These are phyloP conservation scores for Pseudogymnoascus sp. DNA, from an alignment of 2,329 filamentous ascomycete species.

Conservation along the genomic window DNA sequence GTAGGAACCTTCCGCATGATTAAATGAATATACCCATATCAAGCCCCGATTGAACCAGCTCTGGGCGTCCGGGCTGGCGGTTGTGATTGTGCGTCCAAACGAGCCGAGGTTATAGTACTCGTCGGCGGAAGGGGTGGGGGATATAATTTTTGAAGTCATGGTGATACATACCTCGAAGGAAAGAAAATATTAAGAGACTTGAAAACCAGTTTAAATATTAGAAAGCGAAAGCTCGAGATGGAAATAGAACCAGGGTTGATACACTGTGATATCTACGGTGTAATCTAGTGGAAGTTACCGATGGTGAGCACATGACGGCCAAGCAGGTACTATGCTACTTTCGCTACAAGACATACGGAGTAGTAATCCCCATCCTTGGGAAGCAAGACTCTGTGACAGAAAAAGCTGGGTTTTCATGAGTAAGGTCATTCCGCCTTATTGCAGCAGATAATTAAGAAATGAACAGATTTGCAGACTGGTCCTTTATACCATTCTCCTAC, in stretches of 20 bases:
- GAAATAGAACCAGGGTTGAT: neutral
- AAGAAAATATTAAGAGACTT: neutral
- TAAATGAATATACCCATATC: slow-evolving; percentile 68
- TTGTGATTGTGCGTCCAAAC: slow-evolving; percentile 47
- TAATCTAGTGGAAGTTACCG: too few species aligned
- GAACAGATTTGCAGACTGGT: too few species aligned
- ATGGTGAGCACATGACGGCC: too few species aligned
- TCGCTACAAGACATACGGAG: too few species aligned
- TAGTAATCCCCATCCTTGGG: too few species aligned
- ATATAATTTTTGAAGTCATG: neutral
- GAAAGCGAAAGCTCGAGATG: neutral
- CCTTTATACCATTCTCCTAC: too few species aligned
- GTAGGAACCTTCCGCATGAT: slow-evolving; percentile 59
- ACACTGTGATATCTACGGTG: too few species aligned
- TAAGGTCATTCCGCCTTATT: too few species aligned
- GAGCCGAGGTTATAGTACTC: slow-evolving; percentile 47
- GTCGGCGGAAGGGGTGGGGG: neutral
- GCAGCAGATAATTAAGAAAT: too few species aligned
- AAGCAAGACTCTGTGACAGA: too few species aligned
- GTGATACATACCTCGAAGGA: neutral
- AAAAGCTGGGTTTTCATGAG: too few species aligned
- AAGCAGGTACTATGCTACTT: too few species aligned
- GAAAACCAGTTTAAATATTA: neutral
- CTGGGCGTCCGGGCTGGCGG: slow-evolving; percentile 43
- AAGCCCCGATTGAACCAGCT: slow-evolving; percentile 64